These are phyloP conservation scores for Apiospora pterosperma DNA, from an alignment of 2,329 filamentous ascomycete species.

Conservation along the genomic window DNA sequence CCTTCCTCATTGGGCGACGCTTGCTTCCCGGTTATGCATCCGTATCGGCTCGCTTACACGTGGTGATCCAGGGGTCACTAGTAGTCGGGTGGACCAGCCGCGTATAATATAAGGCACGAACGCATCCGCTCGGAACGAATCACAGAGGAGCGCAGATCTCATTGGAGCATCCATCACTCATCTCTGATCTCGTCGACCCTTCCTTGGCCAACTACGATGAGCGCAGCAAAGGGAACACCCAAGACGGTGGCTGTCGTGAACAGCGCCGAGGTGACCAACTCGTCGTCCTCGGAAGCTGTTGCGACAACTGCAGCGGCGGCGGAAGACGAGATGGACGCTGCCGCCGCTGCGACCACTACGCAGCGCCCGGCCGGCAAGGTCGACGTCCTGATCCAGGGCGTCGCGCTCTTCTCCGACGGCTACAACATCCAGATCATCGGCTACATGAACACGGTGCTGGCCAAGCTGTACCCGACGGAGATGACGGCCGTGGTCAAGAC, in stretches of 20 bases:
- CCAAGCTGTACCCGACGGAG: constrained; percentile 26
- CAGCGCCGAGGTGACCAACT: not conserved
- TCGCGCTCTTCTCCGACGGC: constrained; percentile 30
- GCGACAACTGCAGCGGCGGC: not conserved
- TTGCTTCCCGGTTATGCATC: not conserved
- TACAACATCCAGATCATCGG: constrained; percentile 32
- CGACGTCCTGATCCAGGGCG: constrained; percentile 25
- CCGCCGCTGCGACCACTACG: not conserved
- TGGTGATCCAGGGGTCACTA: not conserved
- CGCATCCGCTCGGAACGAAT: not conserved
- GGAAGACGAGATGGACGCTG: too few relatives aligned
- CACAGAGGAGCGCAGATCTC: not conserved
- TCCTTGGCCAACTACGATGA: not conserved
- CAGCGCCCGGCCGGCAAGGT: constrained; percentile 8
- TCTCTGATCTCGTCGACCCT: not conserved
- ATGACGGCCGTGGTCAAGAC: constrained; percentile 33
- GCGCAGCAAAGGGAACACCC: not conserved
- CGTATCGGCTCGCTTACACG: not conserved
- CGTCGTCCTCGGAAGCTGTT: not conserved
- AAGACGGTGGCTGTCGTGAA: not conserved
- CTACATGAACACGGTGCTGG: constrained; percentile 29
- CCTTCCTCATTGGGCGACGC: too few relatives aligned
- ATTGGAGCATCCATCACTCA: not conserved
- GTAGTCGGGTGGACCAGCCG: not conserved
- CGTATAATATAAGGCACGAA: not conserved